These are phyloP conservation scores for Spiraea crenata DNA, from an alignment of 331 rosid species.

Conservation along the genomic window DNA sequence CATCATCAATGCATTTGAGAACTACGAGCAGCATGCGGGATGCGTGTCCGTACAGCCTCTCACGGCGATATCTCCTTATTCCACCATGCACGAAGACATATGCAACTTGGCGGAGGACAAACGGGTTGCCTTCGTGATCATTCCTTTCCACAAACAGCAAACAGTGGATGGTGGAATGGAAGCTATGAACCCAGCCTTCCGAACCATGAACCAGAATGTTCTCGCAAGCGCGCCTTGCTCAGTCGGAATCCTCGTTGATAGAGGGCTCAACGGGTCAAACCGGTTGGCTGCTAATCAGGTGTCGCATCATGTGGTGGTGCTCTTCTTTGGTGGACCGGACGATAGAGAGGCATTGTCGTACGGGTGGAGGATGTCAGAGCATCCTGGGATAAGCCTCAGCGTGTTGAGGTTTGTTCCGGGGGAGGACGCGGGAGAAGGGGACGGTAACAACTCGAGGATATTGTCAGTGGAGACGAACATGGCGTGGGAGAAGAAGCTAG, in stretches of 20 bases:
- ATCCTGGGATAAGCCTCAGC: constrained; percentile 50
- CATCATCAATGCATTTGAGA: constrained; percentile 68
- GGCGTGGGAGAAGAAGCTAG: constrained; percentile 43
- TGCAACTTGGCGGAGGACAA: constrained; percentile 75
- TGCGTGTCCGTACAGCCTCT: constrained; percentile 64
- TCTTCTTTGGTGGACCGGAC: constrained; percentile 87
- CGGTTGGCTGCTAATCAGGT: constrained; percentile 38
- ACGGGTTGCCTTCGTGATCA: constrained; percentile 65
- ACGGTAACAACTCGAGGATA: not conserved
- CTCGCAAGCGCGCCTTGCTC: constrained; percentile 75
- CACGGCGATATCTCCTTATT: constrained; percentile 82
- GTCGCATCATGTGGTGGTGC: constrained; percentile 44
- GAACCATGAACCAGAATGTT: constrained; percentile 64
- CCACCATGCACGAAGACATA: constrained; percentile 89
- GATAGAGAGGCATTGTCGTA: constrained; percentile 82
- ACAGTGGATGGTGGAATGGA: constrained; percentile 93
- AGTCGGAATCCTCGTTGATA: constrained; percentile 75
- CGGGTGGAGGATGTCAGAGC: constrained; percentile 76
- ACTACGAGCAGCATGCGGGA: constrained; percentile 53
- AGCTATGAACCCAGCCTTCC: constrained; percentile 51
- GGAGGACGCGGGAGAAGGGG: constrained; percentile 21
- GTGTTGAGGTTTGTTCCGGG: constrained; percentile 54
- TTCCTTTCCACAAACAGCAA: constrained; percentile 87
- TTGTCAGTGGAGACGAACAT: constrained; percentile 35
- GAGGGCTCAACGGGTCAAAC: constrained; percentile 57